Base-by-base conservation (phyloP, 1,284 basidiomycete genomes). In the Cryptococcus wingfieldii region DNA sequence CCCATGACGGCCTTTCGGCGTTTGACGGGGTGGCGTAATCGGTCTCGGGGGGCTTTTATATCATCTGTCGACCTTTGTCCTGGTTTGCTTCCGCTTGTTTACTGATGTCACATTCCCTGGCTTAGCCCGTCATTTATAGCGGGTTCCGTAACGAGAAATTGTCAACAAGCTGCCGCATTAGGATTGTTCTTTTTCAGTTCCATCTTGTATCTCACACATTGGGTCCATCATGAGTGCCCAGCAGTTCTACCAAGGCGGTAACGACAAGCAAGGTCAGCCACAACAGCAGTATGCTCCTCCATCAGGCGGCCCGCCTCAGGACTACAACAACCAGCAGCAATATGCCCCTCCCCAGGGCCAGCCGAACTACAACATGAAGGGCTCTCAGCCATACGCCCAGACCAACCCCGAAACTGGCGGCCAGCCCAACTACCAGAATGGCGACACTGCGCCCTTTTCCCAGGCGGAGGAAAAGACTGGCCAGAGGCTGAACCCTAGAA, bases 401-500 rank as follows among this genome's bases (percentile, higher is more conserved):
- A 51, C 58, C 28, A 52, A 50, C 37, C 44, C 48, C 14, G 45
- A 58, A 10, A 52, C 51, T 19, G 31, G 58, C 37, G 23, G 51
- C 47, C 48, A 51, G 43, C 12, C 47, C 42, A 10, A 53, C 27
- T 70, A 69, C 47, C 70, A 68, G 46, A 34, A 34, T 8, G 31
- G 31, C 31, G 69, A 75, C 55, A 59, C 74, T 27, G 50, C 82
- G 80, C 69, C 66, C 64, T 64, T 86, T 84, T 77, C 79, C 77
- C 50, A 85, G 82, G 28, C 71, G 80, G 84, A 66, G 4, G 67
- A 72, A 38, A 70, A 71, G 59, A 75, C 75, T 47, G 83, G 83
- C 14, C 83, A 83, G 39, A 76, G 88, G 39, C 87, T 89, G 78
- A 83, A 82, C 61, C 86, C 75, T 3, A 85, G 84, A 78, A 86